Evolutionary conservation across 192 early-diverging fungal genomes (phyloP).

Genomic region (Linnemannia exigua): DNA sequence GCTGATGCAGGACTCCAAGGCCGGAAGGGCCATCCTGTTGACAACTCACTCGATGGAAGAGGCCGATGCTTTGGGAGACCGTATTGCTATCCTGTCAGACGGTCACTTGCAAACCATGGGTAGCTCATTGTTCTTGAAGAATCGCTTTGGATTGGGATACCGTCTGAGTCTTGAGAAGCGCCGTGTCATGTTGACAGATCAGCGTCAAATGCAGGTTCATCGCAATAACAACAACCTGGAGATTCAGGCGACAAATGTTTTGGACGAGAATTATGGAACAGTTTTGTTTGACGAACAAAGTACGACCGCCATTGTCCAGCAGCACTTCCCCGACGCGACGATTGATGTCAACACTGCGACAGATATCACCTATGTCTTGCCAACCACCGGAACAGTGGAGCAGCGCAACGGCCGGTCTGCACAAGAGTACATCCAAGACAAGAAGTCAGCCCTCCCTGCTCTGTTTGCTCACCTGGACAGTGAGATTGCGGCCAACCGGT

Average conservation of each 20-base stretch:
- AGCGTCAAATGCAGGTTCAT: not conserved
- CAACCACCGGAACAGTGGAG: slow-evolving; percentile 40
- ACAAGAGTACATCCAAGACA: slow-evolving; percentile 43
- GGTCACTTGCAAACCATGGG: slow-evolving; percentile 68
- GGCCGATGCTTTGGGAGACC: slow-evolving; percentile 67
- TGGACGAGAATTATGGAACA: not conserved
- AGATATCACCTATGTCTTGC: slow-evolving; percentile 57
- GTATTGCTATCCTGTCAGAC: slow-evolving; percentile 62
- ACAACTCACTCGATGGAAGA: slow-evolving; percentile 80
- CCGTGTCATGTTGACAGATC: slow-evolving; percentile 54
- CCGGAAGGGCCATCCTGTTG: slow-evolving; percentile 63
- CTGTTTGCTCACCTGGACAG: slow-evolving; percentile 43
- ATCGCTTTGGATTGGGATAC: slow-evolving; percentile 71
- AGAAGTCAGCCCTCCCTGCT: slow-evolving; percentile 30
- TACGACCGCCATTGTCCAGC: slow-evolving; percentile 34
- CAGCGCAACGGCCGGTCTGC: slow-evolving; percentile 42
- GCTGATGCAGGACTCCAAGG: slow-evolving; percentile 64
- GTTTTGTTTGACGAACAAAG: slow-evolving; percentile 46
- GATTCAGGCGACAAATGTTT: slow-evolving; percentile 10
- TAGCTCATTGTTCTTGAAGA: slow-evolving; percentile 70
- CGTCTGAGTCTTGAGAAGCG: slow-evolving; percentile 60
- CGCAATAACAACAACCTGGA: not conserved
- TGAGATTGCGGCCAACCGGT: slow-evolving; percentile 42
- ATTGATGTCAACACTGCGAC: slow-evolving; percentile 47
- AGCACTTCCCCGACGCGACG: slow-evolving; percentile 54